A percentile compares a stretch with the other conserved stretches of the same genome.
These are phyloP conservation scores for Angophora floribunda DNA, from an alignment of 345 rosid species.

Conservation along the genomic window DNA sequence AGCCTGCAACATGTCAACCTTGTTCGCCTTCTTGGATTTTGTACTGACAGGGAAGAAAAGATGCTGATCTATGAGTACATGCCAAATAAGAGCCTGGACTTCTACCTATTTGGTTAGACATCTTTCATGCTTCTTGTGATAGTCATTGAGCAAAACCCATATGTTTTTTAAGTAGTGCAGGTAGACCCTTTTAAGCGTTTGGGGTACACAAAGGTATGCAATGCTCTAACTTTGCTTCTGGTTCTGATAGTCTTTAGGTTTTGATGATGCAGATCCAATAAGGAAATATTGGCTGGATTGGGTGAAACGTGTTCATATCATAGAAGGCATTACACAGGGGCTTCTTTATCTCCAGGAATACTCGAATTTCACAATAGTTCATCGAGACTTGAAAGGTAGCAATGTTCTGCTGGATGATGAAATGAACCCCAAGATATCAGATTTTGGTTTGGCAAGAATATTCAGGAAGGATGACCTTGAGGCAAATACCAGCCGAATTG, in stretches of 20 bases:
- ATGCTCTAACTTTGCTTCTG: not conserved
- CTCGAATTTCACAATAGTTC: conserved; percentile 35
- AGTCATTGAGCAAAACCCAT: not conserved
- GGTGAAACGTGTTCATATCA: conserved; percentile 19
- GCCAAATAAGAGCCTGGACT: conserved; percentile 26
- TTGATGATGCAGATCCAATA: conserved; percentile 9
- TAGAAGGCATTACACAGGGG: conserved; percentile 39
- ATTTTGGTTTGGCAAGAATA: conserved; percentile 33
- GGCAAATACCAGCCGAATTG: conserved; percentile 28
- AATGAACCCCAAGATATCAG: conserved; percentile 38
- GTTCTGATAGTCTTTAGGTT: not conserved
- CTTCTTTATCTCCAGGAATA: conserved; percentile 42
- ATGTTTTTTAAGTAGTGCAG: not conserved
- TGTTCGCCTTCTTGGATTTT: conserved; percentile 18
- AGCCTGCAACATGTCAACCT: conserved; percentile 35
- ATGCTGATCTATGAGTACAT: conserved; percentile 32
- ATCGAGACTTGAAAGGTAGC: conserved; percentile 32
- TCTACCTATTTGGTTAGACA: conserved; percentile 13
- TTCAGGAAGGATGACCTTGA: conserved; percentile 19
- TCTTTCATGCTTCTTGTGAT: not conserved
- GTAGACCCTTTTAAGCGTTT: not conserved
- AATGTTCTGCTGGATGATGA: conserved; percentile 23
- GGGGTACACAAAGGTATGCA: not conserved
- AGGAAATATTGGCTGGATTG: conserved; percentile 10
- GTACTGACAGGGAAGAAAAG: conserved; percentile 17